phyloP scores from a whole-genome alignment of 805 yeast species.

The Zygoascus ofunaensis region DNA sequence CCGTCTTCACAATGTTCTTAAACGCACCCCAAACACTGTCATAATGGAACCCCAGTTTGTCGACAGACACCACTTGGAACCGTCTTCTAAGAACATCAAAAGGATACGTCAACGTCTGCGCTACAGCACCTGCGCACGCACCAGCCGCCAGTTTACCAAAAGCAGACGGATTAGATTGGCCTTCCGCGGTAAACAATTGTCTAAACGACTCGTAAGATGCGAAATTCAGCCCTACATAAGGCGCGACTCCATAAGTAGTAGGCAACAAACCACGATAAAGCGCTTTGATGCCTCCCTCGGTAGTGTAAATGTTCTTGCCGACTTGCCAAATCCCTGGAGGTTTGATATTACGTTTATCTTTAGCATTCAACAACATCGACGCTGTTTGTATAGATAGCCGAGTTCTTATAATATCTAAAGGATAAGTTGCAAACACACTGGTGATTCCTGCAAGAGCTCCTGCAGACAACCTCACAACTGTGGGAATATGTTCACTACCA shows the following conservation, averaged over 20 bases:
- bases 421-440: constrained; percentile 79
- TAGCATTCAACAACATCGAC: constrained; percentile 26
- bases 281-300: constrained; percentile 76
- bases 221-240: constrained; percentile 89
- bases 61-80: constrained; percentile 82
- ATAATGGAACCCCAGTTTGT: constrained; percentile 73
- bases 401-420: constrained; percentile 84
- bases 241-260: constrained; percentile 91
- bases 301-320: constrained; percentile 46
- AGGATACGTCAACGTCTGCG: constrained; percentile 86
- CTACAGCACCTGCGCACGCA: constrained; percentile 79
- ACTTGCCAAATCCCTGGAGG: constrained; percentile 69
- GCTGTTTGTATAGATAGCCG: constrained; percentile 87
- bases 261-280: constrained; percentile 81
- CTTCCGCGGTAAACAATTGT: constrained; percentile 39
- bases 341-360: constrained; percentile 19
- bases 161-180: constrained; percentile 32
- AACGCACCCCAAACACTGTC: constrained; percentile 69
- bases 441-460: constrained; percentile 78
- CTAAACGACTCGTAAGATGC: constrained; percentile 78
- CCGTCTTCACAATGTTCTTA: constrained; percentile 53
- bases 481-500: constrained; percentile 33
- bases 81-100: constrained; percentile 81
- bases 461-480: constrained; percentile 53
- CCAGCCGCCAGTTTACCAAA: constrained; percentile 63